Conservation (phyloP, 2,329 filamentous ascomycete genomes). For the Cytospora paraplurivora region DNA sequence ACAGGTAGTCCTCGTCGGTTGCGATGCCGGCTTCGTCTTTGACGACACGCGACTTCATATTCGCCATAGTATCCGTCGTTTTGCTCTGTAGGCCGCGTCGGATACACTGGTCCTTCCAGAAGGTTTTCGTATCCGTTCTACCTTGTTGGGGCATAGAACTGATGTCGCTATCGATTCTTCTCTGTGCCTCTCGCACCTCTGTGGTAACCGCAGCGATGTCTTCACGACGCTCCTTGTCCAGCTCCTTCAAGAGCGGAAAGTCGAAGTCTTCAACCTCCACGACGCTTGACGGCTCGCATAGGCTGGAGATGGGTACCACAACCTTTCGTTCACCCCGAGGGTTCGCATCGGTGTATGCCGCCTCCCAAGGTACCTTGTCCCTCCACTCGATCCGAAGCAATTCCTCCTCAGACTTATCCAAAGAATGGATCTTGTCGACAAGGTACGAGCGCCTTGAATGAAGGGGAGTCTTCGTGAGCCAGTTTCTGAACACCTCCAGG, state of each 20-base stretch:
- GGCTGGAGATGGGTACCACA: constrained; percentile 18
- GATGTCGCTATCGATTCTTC: background rate
- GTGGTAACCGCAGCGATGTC: background rate
- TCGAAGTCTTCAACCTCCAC: background rate
- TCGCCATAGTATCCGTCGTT: constrained; percentile 2
- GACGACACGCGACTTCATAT: constrained; percentile 12
- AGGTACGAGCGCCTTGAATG: constrained; percentile 26
- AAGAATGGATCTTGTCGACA: background rate
- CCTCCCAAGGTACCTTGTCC: constrained; percentile 24
- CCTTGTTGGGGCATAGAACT: background rate
- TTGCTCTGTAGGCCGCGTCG: constrained; percentile 21
- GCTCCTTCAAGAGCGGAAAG: background rate
- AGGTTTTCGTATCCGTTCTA: constrained; percentile 12
- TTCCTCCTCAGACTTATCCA: background rate
- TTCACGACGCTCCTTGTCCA: background rate
- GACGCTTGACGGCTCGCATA: background rate
- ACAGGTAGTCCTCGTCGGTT: constrained; percentile 22
- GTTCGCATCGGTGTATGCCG: background rate
- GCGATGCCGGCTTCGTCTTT: constrained; percentile 13
- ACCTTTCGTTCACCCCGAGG: background rate
- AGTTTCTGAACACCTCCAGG: constrained; percentile 3
- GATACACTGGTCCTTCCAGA: constrained; percentile 25
- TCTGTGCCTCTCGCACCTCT: background rate
- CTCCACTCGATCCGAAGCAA: constrained; percentile 23
- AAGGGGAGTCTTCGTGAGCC: constrained; percentile 22